phyloP scores from a whole-genome alignment of 805 yeast species.

The Candida andamanensis region DNA sequence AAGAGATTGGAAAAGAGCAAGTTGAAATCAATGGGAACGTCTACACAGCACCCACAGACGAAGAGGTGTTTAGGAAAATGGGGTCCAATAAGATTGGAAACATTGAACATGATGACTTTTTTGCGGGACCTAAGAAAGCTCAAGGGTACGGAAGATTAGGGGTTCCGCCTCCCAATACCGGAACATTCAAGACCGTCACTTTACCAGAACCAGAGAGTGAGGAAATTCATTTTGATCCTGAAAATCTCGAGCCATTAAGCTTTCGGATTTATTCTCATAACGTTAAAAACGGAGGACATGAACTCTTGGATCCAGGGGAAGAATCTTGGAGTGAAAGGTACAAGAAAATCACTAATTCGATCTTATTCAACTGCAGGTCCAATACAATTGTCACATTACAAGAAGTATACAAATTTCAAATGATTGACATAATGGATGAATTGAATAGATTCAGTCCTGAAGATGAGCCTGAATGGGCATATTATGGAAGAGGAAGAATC shows the following conservation, averaged over 20 bases:
- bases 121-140: slow-evolving; percentile 7
- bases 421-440: slow-evolving; percentile 24
- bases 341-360: slow-evolving; percentile 15
- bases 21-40: slow-evolving; percentile 11
- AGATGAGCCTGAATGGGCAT: slow-evolving; percentile 22
- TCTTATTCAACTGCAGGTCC: slow-evolving; percentile 19
- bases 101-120: slow-evolving; percentile 10
- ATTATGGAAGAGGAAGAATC: slow-evolving; percentile 27
- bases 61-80: slow-evolving; percentile 10
- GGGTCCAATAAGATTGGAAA: slow-evolving; percentile 8
- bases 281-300: slow-evolving; percentile 26
- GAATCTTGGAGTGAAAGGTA: slow-evolving; percentile 20
- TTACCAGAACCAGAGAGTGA: slow-evolving; percentile 12
- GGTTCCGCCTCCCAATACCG: slow-evolving; percentile 6
- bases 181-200: slow-evolving; percentile 6
- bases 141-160: slow-evolving; percentile 9
- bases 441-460: slow-evolving; percentile 17
- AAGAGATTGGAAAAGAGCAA: slow-evolving; percentile 15
- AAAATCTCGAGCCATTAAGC: slow-evolving; percentile 11
- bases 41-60: slow-evolving; percentile 12
- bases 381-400: slow-evolving; percentile 36
- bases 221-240: slow-evolving; percentile 8
- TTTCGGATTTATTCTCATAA: slow-evolving; percentile 34
- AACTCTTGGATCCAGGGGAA: slow-evolving; percentile 20
- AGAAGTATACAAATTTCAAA: slow-evolving; percentile 33